phyloP scores from a whole-genome alignment of 2,329 filamentous ascomycete species.

The Gyromitra esculenta region DNA sequence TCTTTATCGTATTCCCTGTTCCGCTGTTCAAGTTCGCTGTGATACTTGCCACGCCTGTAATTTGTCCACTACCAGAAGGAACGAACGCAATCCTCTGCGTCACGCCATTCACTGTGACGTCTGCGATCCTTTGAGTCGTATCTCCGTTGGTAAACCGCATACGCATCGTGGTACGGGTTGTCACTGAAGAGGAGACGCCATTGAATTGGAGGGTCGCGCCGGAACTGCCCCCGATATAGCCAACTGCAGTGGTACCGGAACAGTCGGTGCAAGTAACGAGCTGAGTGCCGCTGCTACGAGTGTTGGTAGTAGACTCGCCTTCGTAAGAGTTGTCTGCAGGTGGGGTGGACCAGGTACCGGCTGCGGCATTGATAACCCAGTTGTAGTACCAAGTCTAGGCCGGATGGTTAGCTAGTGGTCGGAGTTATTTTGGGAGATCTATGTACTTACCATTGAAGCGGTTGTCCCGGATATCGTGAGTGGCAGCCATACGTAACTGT shows the following conservation, averaged over 20 bases:
- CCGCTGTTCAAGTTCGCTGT: slow-evolving; percentile 65
- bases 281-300: slow-evolving; percentile 63
- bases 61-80: slow-evolving; percentile 63
- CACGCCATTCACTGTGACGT: slow-evolving; percentile 68
- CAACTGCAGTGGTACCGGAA: slow-evolving; percentile 65
- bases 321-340: slow-evolving; percentile 65
- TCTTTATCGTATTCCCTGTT: slow-evolving; percentile 64
- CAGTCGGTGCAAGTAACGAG: slow-evolving; percentile 66
- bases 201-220: slow-evolving; percentile 65
- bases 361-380: slow-evolving; percentile 65
- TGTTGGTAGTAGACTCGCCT: slow-evolving; percentile 63
- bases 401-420: slow-evolving; percentile 9
- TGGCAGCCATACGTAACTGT: slow-evolving; percentile 72
- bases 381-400: slow-evolving; percentile 61
- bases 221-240: slow-evolving; percentile 67
- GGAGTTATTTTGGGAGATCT: not conserved
- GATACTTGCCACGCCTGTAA: slow-evolving; percentile 64
- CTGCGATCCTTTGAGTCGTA: slow-evolving; percentile 65
- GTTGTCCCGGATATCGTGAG: slow-evolving; percentile 66
- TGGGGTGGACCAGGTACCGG: slow-evolving; percentile 63
- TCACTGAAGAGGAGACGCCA: slow-evolving; percentile 62
- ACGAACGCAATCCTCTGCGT: slow-evolving; percentile 67
- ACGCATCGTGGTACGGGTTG: slow-evolving; percentile 65
- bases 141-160: slow-evolving; percentile 70
- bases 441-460: slow-evolving; percentile 62